Base-by-base conservation (phyloP, 2,329 filamentous ascomycete species). In the Fusarium xyrophilum region DNA sequence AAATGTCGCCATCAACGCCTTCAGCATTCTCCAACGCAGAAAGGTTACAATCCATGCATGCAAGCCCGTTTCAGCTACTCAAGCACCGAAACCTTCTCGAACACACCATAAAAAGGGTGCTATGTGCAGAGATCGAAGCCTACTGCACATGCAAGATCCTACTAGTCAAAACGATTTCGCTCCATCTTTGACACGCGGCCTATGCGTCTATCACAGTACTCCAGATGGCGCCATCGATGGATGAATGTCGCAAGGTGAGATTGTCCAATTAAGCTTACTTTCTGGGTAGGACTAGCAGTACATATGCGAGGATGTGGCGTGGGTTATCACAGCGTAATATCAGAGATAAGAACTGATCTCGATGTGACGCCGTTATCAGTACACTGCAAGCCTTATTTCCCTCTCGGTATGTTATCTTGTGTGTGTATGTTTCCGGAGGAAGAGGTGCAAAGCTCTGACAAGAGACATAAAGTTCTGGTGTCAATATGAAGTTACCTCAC, bases 101-200 rank as follows among this genome's bases (percentile, higher is more conserved):
- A 40, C 21, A 56, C 36, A 35, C 32, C 30, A 44, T 9, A 2
- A 8, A 51, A 15, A 17, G 21, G 9, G 28, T 28, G 7, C 9
- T 8, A 23, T 35, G 23, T 8, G 19, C 17, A 32, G n/a, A 48
- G 46, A 65, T 65, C 46, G 19, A 10, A 27, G 23, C 2, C 4
- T 30, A 21, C 43, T 39, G 42, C 60, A 65, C 48, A 65, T 65
- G 61, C 46, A 4, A 65, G 62, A 65, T 65, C 13, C 14, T 60
- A 32, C 60, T 30, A n/a, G 17, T 36, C 33, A 53, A 8, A 25
- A 4, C 33, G n/a, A 13, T 6, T 43, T 19, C 54, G 50, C 60
- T 39, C 44, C 47, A 12, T 13, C 19, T 5, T 44, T n/a, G 60
- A 59, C 61, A 54, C 42, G n/a, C 47, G 47, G 35, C 30, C 32